These are phyloP conservation scores for Arthrobotrys conoides DNA, from an alignment of 2,329 filamentous ascomycete species.

Conservation along the genomic window DNA sequence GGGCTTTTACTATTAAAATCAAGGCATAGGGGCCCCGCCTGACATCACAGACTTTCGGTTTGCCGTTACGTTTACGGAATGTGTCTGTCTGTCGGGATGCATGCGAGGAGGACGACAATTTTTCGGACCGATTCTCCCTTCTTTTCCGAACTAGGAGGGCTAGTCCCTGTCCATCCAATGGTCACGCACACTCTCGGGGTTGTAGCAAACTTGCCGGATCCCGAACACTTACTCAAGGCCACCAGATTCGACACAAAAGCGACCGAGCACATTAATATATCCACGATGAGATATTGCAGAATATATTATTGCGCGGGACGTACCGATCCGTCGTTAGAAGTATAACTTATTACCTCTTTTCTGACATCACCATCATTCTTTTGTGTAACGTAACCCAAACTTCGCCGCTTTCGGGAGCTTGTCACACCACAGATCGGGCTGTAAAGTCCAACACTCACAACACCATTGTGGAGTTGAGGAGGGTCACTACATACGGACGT, in stretches of 20 bases:
- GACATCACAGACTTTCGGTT: constrained; percentile 56
- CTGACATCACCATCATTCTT: constrained; percentile 9
- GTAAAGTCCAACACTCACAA: constrained; percentile 4
- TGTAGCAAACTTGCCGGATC: constrained; percentile 50
- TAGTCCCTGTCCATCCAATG: constrained; percentile 32
- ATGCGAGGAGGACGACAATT: constrained; percentile 54
- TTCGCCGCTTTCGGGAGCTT: constrained; percentile 14
- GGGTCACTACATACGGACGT: no score
- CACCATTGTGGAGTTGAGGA: not conserved
- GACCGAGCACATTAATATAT: constrained; percentile 9
- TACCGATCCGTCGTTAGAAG: constrained; percentile 16
- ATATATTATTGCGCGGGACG: not conserved
- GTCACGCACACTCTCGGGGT: constrained; percentile 29
- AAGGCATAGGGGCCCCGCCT: constrained; percentile 37
- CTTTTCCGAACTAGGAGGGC: constrained; percentile 20
- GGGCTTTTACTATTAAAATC: constrained; percentile 26
- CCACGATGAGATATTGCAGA: not conserved
- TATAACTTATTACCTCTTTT: not conserved
- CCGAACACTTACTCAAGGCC: constrained; percentile 12
- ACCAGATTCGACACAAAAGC: not conserved
- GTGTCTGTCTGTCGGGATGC: constrained; percentile 39
- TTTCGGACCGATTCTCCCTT: constrained; percentile 55
- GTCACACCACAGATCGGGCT: not conserved
- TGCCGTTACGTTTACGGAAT: constrained; percentile 55
- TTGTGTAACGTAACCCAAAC: constrained; percentile 14